Percentiles rank a stretch among this genome's conserved stretches.
These are phyloP conservation scores for Coemansia sp. DNA, from an alignment of 192 early-diverging fungal species.

Conservation along the genomic window DNA sequence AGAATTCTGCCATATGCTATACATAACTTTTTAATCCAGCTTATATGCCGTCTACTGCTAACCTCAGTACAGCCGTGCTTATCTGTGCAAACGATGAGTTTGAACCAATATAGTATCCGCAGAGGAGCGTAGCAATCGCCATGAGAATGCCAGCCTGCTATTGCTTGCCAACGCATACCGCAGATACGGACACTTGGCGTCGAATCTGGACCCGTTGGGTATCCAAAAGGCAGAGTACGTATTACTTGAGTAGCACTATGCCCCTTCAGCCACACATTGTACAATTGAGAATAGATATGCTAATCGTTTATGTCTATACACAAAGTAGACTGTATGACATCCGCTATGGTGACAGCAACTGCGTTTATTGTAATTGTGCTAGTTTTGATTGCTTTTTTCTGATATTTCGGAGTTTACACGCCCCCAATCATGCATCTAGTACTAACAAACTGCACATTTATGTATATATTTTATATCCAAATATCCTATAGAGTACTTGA, in stretches of 20 bases:
- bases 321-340: neutral
- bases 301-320: neutral
- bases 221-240: constrained; percentile 58
- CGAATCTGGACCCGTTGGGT: constrained; percentile 83
- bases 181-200: constrained; percentile 75
- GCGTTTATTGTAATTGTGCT: neutral
- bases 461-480: neutral
- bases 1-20: neutral
- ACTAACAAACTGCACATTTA: neutral
- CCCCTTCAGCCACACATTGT: too few relatives aligned
- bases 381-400: neutral
- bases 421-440: neutral
- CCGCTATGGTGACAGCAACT: neutral
- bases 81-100: neutral
- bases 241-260: neutral
- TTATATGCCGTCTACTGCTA: neutral
- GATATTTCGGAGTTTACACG: neutral
- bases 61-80: neutral
- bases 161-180: constrained; percentile 79
- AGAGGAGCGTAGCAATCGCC: constrained; percentile 78
- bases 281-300: neutral
- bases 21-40: neutral
- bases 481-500: constrained; percentile 36
- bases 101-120: constrained; percentile 21
- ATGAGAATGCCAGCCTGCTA: constrained; percentile 76